These are phyloP conservation scores for Bidens hawaiensis DNA, from an alignment of 140 eudicot genomes.

Conservation along the genomic window DNA sequence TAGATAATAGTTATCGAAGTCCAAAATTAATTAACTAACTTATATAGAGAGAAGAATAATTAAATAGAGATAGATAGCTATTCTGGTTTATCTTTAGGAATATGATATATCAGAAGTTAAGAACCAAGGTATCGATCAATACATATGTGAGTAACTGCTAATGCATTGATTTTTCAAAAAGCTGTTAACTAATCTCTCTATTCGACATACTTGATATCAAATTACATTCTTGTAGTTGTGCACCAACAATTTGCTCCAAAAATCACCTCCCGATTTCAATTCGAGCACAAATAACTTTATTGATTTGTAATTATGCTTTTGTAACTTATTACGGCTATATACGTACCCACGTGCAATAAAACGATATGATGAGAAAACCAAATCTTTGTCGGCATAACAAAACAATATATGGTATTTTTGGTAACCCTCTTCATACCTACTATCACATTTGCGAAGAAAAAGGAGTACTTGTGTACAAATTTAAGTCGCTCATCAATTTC, in stretches of 20 bases:
- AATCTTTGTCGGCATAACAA: neutral
- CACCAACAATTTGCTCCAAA: neutral
- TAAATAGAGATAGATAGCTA: too few relatives aligned
- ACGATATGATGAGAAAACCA: neutral
- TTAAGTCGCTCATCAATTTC: neutral
- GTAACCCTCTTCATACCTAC: neutral
- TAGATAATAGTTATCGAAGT: too few relatives aligned
- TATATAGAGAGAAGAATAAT: too few relatives aligned
- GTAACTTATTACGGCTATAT: neutral
- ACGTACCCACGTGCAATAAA: neutral
- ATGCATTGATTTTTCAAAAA: neutral
- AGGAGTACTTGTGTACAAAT: neutral
- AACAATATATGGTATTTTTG: neutral
- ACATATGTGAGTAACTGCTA: too few relatives aligned
- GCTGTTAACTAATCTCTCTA: neutral
- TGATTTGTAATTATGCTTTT: neutral
- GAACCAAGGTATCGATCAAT: too few relatives aligned
- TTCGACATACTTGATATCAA: neutral
- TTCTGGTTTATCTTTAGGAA: too few relatives aligned
- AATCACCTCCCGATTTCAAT: neutral
- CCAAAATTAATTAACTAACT: too few relatives aligned
- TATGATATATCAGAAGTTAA: too few relatives aligned
- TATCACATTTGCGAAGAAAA: neutral
- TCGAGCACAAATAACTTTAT: neutral
- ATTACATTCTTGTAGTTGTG: neutral